phyloP scores from a whole-genome alignment of 805 yeast genomes.

The Ogataea pini region DNA sequence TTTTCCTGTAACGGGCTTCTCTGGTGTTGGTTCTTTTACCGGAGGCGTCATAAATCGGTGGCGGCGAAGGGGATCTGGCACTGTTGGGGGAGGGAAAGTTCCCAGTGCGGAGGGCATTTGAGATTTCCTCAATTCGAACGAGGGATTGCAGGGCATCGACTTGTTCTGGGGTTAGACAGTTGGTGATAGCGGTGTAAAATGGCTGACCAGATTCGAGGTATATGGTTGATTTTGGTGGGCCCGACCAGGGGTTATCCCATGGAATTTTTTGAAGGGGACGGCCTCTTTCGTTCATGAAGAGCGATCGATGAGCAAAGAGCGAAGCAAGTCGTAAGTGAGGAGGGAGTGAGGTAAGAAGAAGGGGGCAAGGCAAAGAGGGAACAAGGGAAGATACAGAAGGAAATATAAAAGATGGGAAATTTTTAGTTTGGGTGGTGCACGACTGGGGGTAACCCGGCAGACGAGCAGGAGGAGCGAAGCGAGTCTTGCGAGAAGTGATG shows the following conservation, averaged over 20 bases:
- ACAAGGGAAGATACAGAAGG: too few species aligned
- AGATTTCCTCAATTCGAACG: constrained; percentile 78
- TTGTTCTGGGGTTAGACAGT: constrained; percentile 70
- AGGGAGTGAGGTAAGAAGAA: background rate
- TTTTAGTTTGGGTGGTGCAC: background rate
- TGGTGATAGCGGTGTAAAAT: constrained; percentile 20
- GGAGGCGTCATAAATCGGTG: constrained; percentile 80
- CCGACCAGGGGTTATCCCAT: constrained; percentile 22
- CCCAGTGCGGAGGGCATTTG: constrained; percentile 54
- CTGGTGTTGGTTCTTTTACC: constrained; percentile 89
- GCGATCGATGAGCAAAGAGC: too few species aligned
- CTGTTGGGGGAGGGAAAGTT: constrained; percentile 50
- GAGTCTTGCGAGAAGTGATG: too few species aligned
- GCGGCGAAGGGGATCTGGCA: constrained; percentile 78
- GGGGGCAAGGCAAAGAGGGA: background rate
- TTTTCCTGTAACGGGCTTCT: constrained; percentile 61
- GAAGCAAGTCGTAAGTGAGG: background rate
- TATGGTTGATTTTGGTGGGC: constrained; percentile 14
- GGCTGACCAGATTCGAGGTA: constrained; percentile 18
- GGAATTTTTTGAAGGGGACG: too few species aligned
- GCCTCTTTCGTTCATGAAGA: constrained; percentile 7
- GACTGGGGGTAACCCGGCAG: too few species aligned
- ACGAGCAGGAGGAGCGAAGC: too few species aligned
- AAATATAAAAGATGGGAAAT: background rate
- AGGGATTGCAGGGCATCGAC: constrained; percentile 68